Evolutionary conservation across 192 early-diverging fungal genomes (phyloP), one percentile per base, ranked within the genome.

Genomic region (Mortierella antarctica): DNA sequence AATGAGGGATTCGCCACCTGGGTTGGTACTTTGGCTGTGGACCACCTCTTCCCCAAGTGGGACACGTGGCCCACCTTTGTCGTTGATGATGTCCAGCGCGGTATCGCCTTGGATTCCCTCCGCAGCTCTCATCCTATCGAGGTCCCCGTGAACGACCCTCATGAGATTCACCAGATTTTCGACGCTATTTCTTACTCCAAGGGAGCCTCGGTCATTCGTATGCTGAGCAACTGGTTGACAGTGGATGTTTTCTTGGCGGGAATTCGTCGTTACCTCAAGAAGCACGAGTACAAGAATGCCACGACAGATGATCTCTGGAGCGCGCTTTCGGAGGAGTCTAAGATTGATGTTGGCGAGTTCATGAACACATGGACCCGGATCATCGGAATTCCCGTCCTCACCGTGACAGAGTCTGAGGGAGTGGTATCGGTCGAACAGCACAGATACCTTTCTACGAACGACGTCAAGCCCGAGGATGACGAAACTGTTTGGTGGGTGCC

Each of bases 1-100:
- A 99, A 99, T 80, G 97, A 99, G 85, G 96, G 96, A 58, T 99
- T 99, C 86, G 97, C 97, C 47, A 98, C 97, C 31, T 99, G 96
- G 91, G 96, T 96, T 31, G 96, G 96, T 41, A 93, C 89, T 68
- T 82, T 97, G 58, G 96, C 95, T 53, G 92, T 93, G 14, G 95
- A 95, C 76, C 80, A 96, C 55, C 78, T 96, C 51, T 98, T 94
- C 88, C 97, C 97, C 46, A 92, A 96, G 58, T 97, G 96, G 95
- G 90, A 96, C 74, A 86, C 95, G 41, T 99, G 95, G 94, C 95
- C 94, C 39, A 72, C 65, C 2, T 99, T 97, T 75, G 86, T 96
- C 23, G 88, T 84, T 50, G 86, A 88, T 20, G 93, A 95, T 63
- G 90, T 95, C 79, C 87, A 91, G 51, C 82, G 87, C 54, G 97